A percentile compares a stretch with the other conserved stretches of the same genome.
These are phyloP conservation scores for Cardamine resedifolia DNA, from an alignment of 345 rosid genomes.

Conservation along the genomic window DNA sequence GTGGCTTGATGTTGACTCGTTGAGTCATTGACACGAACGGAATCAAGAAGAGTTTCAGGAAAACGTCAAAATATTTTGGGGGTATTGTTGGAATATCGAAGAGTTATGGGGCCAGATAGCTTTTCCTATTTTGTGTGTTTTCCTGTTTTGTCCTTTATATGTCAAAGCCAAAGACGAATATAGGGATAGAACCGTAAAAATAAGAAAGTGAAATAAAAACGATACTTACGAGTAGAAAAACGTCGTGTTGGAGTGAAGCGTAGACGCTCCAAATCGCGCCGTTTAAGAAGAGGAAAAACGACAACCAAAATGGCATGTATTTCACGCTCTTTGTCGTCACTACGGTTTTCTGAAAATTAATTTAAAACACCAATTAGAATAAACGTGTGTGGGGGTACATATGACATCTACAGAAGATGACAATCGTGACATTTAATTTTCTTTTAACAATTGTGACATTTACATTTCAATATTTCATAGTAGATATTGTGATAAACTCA, in stretches of 20 bases:
- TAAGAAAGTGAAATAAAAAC: neutral
- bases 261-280: slow-evolving; percentile 65
- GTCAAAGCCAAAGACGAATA: neutral
- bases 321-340: slow-evolving; percentile 64
- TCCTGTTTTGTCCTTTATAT: neutral
- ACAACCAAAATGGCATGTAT: slow-evolving; percentile 76
- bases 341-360: slow-evolving; percentile 61
- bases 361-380: neutral
- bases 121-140: neutral
- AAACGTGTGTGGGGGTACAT: too few species aligned
- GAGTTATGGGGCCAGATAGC: slow-evolving; percentile 14
- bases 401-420: too few species aligned
- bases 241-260: slow-evolving; percentile 54
- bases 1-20: too few species aligned
- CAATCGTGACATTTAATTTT: too few species aligned
- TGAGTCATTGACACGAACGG: neutral
- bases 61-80: slow-evolving; percentile 18
- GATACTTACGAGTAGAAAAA: slow-evolving; percentile 51
- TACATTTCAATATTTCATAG: neutral
- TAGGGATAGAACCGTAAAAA: neutral
- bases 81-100: neutral
- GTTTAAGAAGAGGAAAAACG: slow-evolving; percentile 65
- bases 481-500: neutral
- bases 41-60: neutral
- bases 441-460: too few species aligned